Evolutionary conservation across 805 yeast genomes (phyloP).

Genomic region (Spencermartinsiella europaea): DNA sequence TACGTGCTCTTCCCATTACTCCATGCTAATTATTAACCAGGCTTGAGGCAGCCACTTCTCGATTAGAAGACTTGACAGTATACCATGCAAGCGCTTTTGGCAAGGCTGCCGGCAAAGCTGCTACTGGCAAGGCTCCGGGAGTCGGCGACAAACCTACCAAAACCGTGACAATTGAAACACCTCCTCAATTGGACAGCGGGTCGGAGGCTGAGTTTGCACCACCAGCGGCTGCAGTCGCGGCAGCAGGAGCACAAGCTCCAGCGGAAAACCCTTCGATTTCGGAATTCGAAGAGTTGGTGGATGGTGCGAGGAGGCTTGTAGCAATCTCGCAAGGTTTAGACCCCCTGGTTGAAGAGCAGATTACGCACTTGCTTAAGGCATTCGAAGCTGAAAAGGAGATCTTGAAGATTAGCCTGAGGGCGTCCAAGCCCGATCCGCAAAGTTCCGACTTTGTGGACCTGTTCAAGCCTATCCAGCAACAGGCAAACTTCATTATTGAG

Average conservation of each 20-base stretch:
- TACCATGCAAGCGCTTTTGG: slow-evolving; percentile 58
- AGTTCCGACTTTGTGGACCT: slow-evolving; percentile 51
- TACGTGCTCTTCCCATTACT: not conserved
- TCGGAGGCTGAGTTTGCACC: slow-evolving; percentile 14
- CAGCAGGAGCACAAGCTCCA: slow-evolving; percentile 10
- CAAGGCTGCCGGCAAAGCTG: slow-evolving; percentile 15
- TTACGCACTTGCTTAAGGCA: slow-evolving; percentile 35
- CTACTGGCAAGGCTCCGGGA: slow-evolving; percentile 9
- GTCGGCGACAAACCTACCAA: slow-evolving; percentile 10
- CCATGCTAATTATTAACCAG: slow-evolving; percentile 37
- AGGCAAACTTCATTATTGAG: slow-evolving; percentile 51
- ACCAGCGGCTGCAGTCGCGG: slow-evolving; percentile 8
- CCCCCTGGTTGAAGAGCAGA: slow-evolving; percentile 50
- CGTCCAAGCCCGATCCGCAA: slow-evolving; percentile 59
- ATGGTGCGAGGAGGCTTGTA: slow-evolving; percentile 56
- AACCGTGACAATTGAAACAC: not conserved
- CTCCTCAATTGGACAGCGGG: not conserved
- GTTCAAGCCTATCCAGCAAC: slow-evolving; percentile 63
- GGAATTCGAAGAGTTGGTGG: slow-evolving; percentile 53
- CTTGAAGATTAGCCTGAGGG: slow-evolving; percentile 50
- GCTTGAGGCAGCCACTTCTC: slow-evolving; percentile 88
- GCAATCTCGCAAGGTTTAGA: slow-evolving; percentile 49
- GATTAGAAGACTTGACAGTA: slow-evolving; percentile 83
- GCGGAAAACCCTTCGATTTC: slow-evolving; percentile 26
- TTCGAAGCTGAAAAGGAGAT: slow-evolving; percentile 57